These are phyloP conservation scores for Calycina herbarum DNA, from an alignment of 2,329 filamentous ascomycete species.

Conservation along the genomic window DNA sequence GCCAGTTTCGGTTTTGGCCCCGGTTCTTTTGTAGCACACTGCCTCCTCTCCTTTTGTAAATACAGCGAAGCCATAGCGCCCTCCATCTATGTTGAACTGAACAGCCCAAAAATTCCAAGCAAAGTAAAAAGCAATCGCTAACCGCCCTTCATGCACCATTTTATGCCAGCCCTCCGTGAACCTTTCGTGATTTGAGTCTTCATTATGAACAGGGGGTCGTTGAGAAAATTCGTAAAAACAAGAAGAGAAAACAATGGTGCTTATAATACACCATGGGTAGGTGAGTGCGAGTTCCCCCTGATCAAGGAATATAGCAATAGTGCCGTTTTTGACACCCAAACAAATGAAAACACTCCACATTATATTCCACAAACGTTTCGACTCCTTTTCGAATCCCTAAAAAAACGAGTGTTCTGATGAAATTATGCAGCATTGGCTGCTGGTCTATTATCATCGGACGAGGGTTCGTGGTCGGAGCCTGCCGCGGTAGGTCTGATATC, in stretches of 20 bases:
- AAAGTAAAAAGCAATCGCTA: constrained; percentile 19
- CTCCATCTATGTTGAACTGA: constrained; percentile 11
- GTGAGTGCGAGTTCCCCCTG: neutral
- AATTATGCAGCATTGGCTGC: neutral
- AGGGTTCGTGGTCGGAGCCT: neutral
- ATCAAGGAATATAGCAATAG: neutral
- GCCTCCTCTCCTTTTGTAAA: constrained; percentile 10
- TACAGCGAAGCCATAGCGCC: constrained; percentile 15
- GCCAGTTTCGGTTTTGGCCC: constrained; percentile 9
- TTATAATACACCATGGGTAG: too few relatives aligned
- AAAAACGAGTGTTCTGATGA: neutral
- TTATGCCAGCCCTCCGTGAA: constrained; percentile 12
- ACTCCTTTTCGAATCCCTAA: neutral
- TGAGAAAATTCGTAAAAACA: constrained; percentile 16
- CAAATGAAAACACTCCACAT: neutral
- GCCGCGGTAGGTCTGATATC: constrained; percentile 2
- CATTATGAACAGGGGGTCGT: constrained; percentile 15
- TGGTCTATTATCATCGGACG: constrained; percentile 1
- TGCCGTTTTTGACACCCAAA: neutral
- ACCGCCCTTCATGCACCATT: constrained; percentile 18
- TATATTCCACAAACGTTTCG: neutral
- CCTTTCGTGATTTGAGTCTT: constrained; percentile 12
- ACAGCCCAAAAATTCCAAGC: neutral
- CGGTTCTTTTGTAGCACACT: constrained; percentile 6
- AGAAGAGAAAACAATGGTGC: constrained; percentile 9